Evolutionary conservation across 1,284 basidiomycete genomes (phyloP).

Genomic region (Cryptococcus sp.): DNA sequence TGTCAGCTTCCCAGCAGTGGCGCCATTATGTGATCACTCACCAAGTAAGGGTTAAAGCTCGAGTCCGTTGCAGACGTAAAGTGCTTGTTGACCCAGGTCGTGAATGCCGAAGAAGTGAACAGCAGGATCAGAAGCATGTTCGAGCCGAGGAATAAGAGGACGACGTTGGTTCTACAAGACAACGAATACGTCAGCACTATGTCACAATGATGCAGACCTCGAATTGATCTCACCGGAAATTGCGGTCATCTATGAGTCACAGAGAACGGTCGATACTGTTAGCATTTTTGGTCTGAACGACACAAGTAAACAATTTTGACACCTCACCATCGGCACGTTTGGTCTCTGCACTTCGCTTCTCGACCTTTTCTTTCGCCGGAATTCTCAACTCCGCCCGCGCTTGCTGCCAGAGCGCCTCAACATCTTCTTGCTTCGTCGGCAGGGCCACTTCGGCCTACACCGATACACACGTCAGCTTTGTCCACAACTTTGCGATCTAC

Average conservation of each 20-base stretch:
- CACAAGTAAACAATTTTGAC: constrained; percentile 39
- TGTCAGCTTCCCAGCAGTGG: neutral
- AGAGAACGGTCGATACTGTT: neutral
- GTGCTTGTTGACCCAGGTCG: constrained; percentile 47
- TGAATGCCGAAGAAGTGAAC: constrained; percentile 77
- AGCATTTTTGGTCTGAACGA: neutral
- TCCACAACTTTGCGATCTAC: too few relatives aligned
- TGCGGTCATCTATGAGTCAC: constrained; percentile 27
- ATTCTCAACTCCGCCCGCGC: constrained; percentile 65
- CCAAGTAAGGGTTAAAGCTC: constrained; percentile 77
- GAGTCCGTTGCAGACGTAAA: constrained; percentile 57
- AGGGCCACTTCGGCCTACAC: constrained; percentile 67
- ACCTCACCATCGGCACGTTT: constrained; percentile 86
- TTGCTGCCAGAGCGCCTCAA: constrained; percentile 81
- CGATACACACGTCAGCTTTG: neutral
- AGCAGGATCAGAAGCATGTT: constrained; percentile 82
- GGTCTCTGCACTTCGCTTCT: constrained; percentile 80
- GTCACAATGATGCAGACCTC: neutral
- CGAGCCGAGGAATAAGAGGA: constrained; percentile 78
- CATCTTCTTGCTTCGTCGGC: constrained; percentile 76
- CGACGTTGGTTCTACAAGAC: constrained; percentile 66
- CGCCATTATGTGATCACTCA: constrained; percentile 15
- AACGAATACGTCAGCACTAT: neutral
- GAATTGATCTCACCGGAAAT: constrained; percentile 22
- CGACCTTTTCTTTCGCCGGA: constrained; percentile 61